These are phyloP conservation scores for Sodiomyces alkalinus DNA, from an alignment of 2,329 filamentous ascomycete species.

Conservation along the genomic window DNA sequence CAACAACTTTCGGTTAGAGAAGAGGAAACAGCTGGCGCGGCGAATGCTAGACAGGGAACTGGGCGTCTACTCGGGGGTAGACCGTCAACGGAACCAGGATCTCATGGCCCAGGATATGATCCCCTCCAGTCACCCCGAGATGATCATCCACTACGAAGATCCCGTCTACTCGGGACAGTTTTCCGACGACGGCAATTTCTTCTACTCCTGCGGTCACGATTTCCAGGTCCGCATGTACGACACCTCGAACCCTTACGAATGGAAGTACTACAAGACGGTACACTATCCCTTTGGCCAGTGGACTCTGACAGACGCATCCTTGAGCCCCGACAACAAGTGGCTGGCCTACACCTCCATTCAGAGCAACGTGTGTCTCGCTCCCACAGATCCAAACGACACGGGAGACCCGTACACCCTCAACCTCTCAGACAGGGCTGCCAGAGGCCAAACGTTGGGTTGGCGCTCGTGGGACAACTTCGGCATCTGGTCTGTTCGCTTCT, in stretches of 20 bases:
- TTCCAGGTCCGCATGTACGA: slow-evolving; percentile 96
- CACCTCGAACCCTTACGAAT: slow-evolving; percentile 86
- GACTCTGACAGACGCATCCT: slow-evolving; percentile 87
- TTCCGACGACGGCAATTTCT: slow-evolving; percentile 93
- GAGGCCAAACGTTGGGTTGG: slow-evolving; percentile 10
- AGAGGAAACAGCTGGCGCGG: slow-evolving; percentile 44
- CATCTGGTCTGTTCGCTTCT: slow-evolving; percentile 88
- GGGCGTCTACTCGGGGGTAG: slow-evolving; percentile 47
- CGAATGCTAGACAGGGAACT: slow-evolving; percentile 71
- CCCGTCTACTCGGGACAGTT: slow-evolving; percentile 94
- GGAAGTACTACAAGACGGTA: slow-evolving; percentile 90
- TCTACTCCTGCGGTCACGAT: slow-evolving; percentile 83
- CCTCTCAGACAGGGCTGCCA: slow-evolving; percentile 35
- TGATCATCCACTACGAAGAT: slow-evolving; percentile 73
- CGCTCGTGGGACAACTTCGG: slow-evolving; percentile 27
- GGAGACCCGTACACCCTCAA: slow-evolving; percentile 72
- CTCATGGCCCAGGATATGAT: slow-evolving; percentile 51
- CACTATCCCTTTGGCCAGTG: slow-evolving; percentile 76
- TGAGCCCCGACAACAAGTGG: slow-evolving; percentile 84
- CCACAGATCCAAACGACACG: slow-evolving; percentile 69
- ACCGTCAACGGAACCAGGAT: slow-evolving; percentile 42
- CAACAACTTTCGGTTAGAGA: slow-evolving; percentile 35
- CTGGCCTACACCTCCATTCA: slow-evolving; percentile 85
- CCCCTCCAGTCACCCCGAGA: slow-evolving; percentile 63
- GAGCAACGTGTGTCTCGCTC: slow-evolving; percentile 68